Conservation (phyloP, 805 yeast species). For the Candida caryicola region DNA sequence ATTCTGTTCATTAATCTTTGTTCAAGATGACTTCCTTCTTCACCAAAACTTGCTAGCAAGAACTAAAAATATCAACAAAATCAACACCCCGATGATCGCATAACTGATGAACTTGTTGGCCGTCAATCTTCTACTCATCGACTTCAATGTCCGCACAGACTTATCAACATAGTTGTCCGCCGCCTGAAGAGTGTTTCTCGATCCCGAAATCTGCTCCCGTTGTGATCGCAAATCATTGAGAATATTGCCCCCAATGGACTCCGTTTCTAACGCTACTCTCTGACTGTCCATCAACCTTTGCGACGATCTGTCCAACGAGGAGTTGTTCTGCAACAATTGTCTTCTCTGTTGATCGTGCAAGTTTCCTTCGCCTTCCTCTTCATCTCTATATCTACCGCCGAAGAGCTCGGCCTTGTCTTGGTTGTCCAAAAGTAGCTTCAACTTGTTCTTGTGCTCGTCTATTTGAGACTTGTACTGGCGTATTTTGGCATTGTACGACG, state of each 20-base stretch:
- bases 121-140: conserved; percentile 90
- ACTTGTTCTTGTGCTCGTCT: conserved; percentile 53
- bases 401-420: conserved; percentile 72
- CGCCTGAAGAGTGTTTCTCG: conserved; percentile 80
- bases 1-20: no score
- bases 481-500: conserved; percentile 69
- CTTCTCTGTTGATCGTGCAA: conserved; percentile 70
- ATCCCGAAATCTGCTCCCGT: conserved; percentile 84
- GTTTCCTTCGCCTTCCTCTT: conserved; percentile 26
- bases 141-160: conserved; percentile 77
- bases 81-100: conserved; percentile 85
- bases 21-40: no score
- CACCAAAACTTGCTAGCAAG: conserved; percentile 77
- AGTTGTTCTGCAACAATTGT: conserved; percentile 71
- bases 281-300: conserved; percentile 86
- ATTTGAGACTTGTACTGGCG: conserved; percentile 65
- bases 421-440: conserved; percentile 60
- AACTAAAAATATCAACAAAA: conserved; percentile 77
- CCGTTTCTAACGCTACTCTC: conserved; percentile 89
- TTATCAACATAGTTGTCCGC: conserved; percentile 94
- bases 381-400: conserved; percentile 50
- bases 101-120: conserved; percentile 88
- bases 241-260: conserved; percentile 85
- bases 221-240: conserved; percentile 86
- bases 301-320: conserved; percentile 75